phyloP scores from a whole-genome alignment of 441 rosid species.

The Isatis lusitanica region DNA sequence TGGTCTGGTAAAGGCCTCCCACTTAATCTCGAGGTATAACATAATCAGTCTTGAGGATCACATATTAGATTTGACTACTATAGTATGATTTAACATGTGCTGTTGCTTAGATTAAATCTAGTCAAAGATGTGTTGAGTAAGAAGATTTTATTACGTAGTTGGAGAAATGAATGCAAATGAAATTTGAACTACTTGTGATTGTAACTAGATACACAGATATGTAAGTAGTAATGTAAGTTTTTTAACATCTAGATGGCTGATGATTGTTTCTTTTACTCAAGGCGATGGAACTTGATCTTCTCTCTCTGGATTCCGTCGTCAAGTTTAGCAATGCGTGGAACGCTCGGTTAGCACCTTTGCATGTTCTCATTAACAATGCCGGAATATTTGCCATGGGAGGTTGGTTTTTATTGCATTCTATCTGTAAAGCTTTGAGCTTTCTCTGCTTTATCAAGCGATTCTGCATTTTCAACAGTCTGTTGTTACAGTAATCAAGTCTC shows the following conservation, averaged over 20 bases:
- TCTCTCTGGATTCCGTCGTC: slow-evolving; percentile 77
- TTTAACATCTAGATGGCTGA: neutral
- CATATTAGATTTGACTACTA: neutral
- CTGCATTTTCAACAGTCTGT: neutral
- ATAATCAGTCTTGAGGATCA: neutral
- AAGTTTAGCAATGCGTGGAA: slow-evolving; percentile 73
- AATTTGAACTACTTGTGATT: neutral
- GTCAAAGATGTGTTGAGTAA: neutral
- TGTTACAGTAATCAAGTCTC: slow-evolving; percentile 36
- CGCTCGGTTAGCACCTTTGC: slow-evolving; percentile 62
- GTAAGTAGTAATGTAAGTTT: neutral
- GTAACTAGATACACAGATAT: too few relatives aligned
- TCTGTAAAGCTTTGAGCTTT: neutral
- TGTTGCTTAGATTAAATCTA: neutral
- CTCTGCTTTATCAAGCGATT: neutral
- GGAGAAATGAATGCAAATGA: neutral
- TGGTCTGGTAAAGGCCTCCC: slow-evolving; percentile 66
- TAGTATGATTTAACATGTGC: neutral
- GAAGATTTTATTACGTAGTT: neutral
- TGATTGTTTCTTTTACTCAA: slow-evolving; percentile 29
- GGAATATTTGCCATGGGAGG: slow-evolving; percentile 93
- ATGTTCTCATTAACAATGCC: slow-evolving; percentile 82
- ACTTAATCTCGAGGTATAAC: slow-evolving; percentile 60
- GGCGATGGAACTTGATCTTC: slow-evolving; percentile 94
- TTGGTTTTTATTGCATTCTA: slow-evolving; percentile 26